Percentiles rank a stretch among this genome's conserved stretches.
Evolutionary conservation across 2,329 filamentous ascomycete genomes (phyloP).

Genomic region (Colletotrichum musicola): DNA sequence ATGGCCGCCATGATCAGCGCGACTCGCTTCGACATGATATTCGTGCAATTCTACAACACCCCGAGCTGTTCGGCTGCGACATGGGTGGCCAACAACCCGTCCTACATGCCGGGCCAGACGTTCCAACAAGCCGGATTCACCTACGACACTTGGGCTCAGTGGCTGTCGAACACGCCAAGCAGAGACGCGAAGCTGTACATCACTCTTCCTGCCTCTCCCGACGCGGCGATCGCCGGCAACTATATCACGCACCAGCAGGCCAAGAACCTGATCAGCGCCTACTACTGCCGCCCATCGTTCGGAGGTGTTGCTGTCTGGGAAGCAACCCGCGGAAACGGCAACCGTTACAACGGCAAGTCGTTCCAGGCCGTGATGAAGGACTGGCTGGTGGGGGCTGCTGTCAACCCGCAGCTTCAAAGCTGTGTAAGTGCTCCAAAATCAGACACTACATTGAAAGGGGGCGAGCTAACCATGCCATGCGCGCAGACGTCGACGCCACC

Average conservation of each 20-base stretch:
- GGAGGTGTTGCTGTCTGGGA: conserved; percentile 50
- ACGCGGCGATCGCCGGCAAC: conserved; percentile 41
- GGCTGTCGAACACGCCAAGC: conserved; percentile 44
- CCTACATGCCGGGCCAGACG: conserved; percentile 43
- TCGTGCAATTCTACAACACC: conserved; percentile 64
- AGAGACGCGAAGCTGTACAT: conserved; percentile 46
- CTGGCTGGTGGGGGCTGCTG: conserved; percentile 26
- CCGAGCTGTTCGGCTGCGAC: conserved; percentile 50
- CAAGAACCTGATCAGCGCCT: conserved; percentile 43
- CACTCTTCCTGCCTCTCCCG: conserved; percentile 46
- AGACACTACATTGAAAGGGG: neutral
- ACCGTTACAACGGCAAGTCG: conserved; percentile 36
- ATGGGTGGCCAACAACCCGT: conserved; percentile 42
- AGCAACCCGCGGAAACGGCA: conserved; percentile 41
- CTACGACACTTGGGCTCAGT: conserved; percentile 46
- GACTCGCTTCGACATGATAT: conserved; percentile 56
- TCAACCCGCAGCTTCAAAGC: neutral
- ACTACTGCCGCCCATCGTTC: conserved; percentile 44
- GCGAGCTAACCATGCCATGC: neutral
- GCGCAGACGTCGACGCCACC: conserved; percentile 1
- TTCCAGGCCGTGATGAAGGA: conserved; percentile 36
- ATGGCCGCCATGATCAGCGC: conserved; percentile 57
- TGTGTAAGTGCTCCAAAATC: conserved; percentile 16
- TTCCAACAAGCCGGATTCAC: conserved; percentile 44
- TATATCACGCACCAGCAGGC: conserved; percentile 44